A percentile compares a stretch with the other conserved stretches of the same genome.
Conservation (phyloP, 768 basidiomycete species). For the Mycena sanguinolenta region DNA sequence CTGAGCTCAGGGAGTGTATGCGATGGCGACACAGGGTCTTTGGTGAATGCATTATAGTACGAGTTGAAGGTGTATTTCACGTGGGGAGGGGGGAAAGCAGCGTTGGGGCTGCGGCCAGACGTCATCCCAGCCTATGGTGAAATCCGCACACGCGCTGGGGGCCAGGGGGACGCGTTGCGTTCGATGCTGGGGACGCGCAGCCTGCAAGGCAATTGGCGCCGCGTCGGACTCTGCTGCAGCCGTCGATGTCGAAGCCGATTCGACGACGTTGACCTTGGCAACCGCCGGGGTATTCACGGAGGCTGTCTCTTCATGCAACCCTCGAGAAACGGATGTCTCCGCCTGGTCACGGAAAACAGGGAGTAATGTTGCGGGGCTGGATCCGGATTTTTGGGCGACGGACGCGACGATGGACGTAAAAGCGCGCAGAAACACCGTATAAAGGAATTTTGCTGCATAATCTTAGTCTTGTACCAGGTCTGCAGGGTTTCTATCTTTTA, state of each 20-base stretch:
- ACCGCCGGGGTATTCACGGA: not conserved
- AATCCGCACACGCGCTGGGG: conserved; percentile 20
- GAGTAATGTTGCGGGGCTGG: conserved; percentile 1
- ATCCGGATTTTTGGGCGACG: not conserved
- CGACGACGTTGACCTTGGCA: not conserved
- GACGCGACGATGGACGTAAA: conserved; percentile 16
- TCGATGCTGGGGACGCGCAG: conserved; percentile 1
- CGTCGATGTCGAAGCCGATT: not conserved
- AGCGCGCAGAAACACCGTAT: conserved; percentile 8
- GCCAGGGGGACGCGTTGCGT: not conserved
- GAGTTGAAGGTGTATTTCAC: conserved; percentile 24
- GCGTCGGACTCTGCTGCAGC: not conserved
- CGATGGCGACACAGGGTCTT: not conserved
- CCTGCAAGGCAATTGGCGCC: conserved; percentile 4
- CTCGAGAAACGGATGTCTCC: not conserved
- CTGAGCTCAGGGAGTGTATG: not conserved
- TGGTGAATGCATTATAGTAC: conserved; percentile 25
- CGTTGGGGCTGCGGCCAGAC: conserved; percentile 27
- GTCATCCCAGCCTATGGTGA: conserved; percentile 34
- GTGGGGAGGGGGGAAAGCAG: conserved; percentile 5
- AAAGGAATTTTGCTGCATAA: not conserved
- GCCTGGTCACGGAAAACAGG: conserved; percentile 7
- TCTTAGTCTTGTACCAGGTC: not conserved
- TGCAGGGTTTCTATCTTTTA: not conserved
- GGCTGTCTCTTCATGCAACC: not conserved